Conservation (phyloP, 805 yeast genomes). For the Scheffersomyces amazonensis region DNA sequence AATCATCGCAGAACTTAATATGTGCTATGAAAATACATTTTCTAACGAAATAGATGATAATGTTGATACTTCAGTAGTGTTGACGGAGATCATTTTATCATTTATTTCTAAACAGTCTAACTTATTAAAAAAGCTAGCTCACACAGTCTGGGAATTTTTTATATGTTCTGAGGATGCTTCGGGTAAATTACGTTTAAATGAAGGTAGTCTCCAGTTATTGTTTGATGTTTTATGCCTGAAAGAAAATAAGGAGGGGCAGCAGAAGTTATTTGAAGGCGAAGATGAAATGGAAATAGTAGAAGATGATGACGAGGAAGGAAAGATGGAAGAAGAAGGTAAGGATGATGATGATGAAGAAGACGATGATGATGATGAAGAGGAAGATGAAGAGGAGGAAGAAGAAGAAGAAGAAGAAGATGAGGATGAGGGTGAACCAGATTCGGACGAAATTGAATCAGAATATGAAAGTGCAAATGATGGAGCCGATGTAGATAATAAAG, state of each 20-base stretch:
- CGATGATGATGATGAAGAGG: slow-evolving; percentile 21
- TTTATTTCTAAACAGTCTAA: slow-evolving; percentile 41
- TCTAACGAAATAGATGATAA: slow-evolving; percentile 29
- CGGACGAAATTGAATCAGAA: slow-evolving; percentile 12
- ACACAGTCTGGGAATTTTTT: slow-evolving; percentile 39
- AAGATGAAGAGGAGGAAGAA: slow-evolving; percentile 18
- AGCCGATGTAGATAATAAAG: slow-evolving; percentile 10
- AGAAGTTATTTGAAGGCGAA: slow-evolving; percentile 66
- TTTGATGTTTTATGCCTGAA: slow-evolving; percentile 45
- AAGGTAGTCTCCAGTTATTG: slow-evolving; percentile 32
- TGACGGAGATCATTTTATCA: slow-evolving; percentile 43
- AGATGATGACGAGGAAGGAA: slow-evolving; percentile 25
- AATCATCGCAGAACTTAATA: slow-evolving; percentile 68
- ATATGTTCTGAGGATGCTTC: slow-evolving; percentile 28
- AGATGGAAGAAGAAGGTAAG: slow-evolving; percentile 24
- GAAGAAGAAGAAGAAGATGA: slow-evolving; percentile 10
- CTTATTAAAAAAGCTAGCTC: slow-evolving; percentile 34
- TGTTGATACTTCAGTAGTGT: slow-evolving; percentile 26
- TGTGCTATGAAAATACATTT: slow-evolving; percentile 50
- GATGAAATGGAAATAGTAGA: slow-evolving; percentile 24
- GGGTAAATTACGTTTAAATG: slow-evolving; percentile 24
- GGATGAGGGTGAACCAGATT: slow-evolving; percentile 13
- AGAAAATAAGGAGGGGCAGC: slow-evolving; percentile 82
- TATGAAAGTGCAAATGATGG: slow-evolving; percentile 12
- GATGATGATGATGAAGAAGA: slow-evolving; percentile 21